A percentile compares a stretch with the other conserved stretches of the same genome.
These are phyloP conservation scores for Cephaloascus albidus DNA, from an alignment of 805 yeast genomes.

Conservation along the genomic window DNA sequence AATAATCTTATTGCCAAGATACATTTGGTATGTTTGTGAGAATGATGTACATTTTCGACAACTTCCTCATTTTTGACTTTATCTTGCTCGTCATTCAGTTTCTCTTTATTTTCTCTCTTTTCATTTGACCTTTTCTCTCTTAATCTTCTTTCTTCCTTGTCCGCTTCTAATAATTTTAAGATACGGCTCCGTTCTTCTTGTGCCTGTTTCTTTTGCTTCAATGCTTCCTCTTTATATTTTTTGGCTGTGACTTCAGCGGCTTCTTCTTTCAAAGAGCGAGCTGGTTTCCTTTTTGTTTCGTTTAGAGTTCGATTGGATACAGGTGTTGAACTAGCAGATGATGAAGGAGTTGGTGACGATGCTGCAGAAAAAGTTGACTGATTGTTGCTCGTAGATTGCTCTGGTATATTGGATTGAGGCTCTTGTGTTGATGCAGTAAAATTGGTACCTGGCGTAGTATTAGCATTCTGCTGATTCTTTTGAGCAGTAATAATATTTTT, in stretches of 20 bases:
- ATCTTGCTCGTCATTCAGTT: neutral
- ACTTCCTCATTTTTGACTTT: neutral
- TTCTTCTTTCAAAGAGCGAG: conserved; percentile 25
- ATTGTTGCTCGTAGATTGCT: neutral
- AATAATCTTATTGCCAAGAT: conserved; percentile 52
- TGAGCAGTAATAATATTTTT: conserved; percentile 7
- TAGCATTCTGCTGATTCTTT: too few relatives aligned
- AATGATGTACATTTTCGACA: conserved; percentile 5
- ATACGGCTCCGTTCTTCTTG: conserved; percentile 48
- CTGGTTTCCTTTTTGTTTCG: neutral
- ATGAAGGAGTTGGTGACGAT: conserved; percentile 2
- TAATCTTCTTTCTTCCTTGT: conserved; percentile 34
- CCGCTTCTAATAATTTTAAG: conserved; percentile 40
- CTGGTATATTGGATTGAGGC: conserved; percentile 4
- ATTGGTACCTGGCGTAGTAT: neutral
- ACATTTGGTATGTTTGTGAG: conserved; percentile 18
- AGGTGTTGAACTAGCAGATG: conserved; percentile 2
- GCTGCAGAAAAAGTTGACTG: conserved; percentile 3
- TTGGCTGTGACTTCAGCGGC: conserved; percentile 26
- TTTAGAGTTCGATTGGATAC: neutral
- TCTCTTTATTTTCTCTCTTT: neutral
- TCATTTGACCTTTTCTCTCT: conserved; percentile 2
- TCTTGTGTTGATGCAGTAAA: neutral
- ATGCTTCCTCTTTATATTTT: conserved; percentile 26
- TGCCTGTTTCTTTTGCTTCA: conserved; percentile 23